phyloP scores from a whole-genome alignment of 345 rosid species.

The Hirschfeldia incana region DNA sequence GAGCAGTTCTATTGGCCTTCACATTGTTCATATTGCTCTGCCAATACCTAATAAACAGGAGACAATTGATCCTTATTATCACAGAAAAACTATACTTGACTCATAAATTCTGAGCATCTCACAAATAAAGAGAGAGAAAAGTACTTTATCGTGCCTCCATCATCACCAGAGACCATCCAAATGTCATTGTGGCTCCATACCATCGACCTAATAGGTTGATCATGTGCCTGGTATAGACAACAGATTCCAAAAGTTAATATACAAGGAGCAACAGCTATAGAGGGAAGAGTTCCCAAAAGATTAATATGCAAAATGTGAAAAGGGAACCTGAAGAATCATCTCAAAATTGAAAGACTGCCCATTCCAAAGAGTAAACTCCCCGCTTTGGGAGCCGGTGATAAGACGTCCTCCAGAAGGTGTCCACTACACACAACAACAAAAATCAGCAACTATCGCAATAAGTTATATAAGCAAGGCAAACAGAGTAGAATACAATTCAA shows the following conservation, averaged over 20 bases:
- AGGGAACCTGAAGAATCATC: constrained; percentile 90
- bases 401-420: constrained; percentile 96
- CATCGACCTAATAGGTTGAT: constrained; percentile 97
- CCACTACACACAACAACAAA: constrained; percentile 60
- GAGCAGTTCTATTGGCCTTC: constrained; percentile 92
- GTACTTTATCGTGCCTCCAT: constrained; percentile 93
- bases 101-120: not conserved
- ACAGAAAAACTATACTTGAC: not conserved
- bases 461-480: too few relatives aligned
- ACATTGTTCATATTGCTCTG: constrained; percentile 98
- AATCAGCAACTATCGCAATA: constrained; percentile 31
- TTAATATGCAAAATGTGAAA: constrained; percentile 1
- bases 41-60: constrained; percentile 74
- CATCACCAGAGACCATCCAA: constrained; percentile 99
- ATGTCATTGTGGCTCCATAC: constrained; percentile 97
- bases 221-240: constrained; percentile 90
- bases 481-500: not conserved
- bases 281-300: not conserved
- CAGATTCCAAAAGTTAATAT: constrained; percentile 11
- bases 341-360: constrained; percentile 97
- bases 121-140: not conserved
- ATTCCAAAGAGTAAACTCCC: constrained; percentile 98
- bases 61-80: not conserved
- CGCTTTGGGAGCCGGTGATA: constrained; percentile 95
- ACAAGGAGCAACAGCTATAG: not conserved